Evolutionary conservation across 2,329 filamentous ascomycete genomes (phyloP).

Genomic region (Aspergillus proliferans): DNA sequence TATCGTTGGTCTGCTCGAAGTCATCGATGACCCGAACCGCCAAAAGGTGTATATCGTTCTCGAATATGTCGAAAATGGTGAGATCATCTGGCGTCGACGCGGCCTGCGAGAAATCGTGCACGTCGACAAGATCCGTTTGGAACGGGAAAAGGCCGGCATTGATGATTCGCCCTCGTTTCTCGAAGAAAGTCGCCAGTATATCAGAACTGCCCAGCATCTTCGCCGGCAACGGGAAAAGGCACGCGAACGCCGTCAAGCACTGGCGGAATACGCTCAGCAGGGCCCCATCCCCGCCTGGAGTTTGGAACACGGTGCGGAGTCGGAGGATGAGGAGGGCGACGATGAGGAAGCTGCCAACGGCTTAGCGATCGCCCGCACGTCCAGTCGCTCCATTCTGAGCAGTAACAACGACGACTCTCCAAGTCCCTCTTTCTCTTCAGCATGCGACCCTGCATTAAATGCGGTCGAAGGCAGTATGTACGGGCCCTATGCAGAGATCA

Average conservation of each 20-base stretch:
- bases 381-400: constrained; percentile 28
- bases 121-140: constrained; percentile 74
- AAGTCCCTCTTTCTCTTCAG: constrained; percentile 46
- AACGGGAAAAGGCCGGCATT: constrained; percentile 67
- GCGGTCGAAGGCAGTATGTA: constrained; percentile 73
- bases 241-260: constrained; percentile 56
- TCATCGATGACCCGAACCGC: constrained; percentile 92
- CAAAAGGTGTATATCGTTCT: constrained; percentile 99
- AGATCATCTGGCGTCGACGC: constrained; percentile 90
- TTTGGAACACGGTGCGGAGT: constrained; percentile 67
- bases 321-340: constrained; percentile 37
- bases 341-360: constrained; percentile 30
- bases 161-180: constrained; percentile 57
- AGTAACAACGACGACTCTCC: constrained; percentile 51
- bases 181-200: constrained; percentile 39
- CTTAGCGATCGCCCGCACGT: constrained; percentile 25
- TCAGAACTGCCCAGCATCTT: constrained; percentile 31
- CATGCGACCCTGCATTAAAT: constrained; percentile 32
- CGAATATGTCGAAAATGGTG: constrained; percentile 88
- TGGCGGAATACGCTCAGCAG: constrained; percentile 48
- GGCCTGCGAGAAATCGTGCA: constrained; percentile 75
- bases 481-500: constrained; percentile 58
- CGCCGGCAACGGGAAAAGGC: constrained; percentile 47
- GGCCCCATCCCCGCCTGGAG: constrained; percentile 68
- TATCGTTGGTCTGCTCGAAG: constrained; percentile 88